Evolutionary conservation across 2,329 filamentous ascomycete genomes (phyloP), one percentile per base, ranked within the genome.

Genomic region (Trichoderma sp.): DNA sequence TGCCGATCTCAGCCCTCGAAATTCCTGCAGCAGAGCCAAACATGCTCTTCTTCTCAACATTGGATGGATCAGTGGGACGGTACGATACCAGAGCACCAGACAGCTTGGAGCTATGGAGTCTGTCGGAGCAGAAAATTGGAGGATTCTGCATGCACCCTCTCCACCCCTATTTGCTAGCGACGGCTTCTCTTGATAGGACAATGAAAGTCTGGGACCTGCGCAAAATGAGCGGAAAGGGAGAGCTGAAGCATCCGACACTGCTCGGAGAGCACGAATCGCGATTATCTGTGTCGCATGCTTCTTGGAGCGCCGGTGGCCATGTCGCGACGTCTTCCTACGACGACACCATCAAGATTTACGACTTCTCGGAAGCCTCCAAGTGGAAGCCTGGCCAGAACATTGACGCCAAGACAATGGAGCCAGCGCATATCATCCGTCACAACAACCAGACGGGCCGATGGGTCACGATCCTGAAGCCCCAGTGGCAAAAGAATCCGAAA

Each of bases 381-480:
- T 93, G 87, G 87, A 82, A 80, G 69, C 75, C 80, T 1, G 87
- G 84, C 0, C 81, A 85, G 59, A 81, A 83, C 2, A 75, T 96
- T 12, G 75, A 78, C 0, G 83, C 87, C 1, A 77, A 82, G 14
- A 82, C 85, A 7, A 90, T 97, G 83, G 79, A 86, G 67, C 93
- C 94, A 0, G 79, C 83, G 0, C 83, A 88, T 0, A 80, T 86
- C 1, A 85, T 98, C 0, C 82, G 82, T 12, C 95, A 99, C 73
- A 99, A 99, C 73, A 97, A 97, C 73, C 95, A 99, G 78, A 98
- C 93, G 0, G 95, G 94, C 0, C 84, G 93, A 63, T 97, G 92
- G 92, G 93, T 97, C 0, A 96, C 92, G 0, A 97, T 85, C 41
- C 76, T 83, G 74, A 96, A 83, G 84, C 95, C 75, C 0, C 92